Conservation (phyloP, 1,284 basidiomycete species). For the Malassezia furfur region DNA sequence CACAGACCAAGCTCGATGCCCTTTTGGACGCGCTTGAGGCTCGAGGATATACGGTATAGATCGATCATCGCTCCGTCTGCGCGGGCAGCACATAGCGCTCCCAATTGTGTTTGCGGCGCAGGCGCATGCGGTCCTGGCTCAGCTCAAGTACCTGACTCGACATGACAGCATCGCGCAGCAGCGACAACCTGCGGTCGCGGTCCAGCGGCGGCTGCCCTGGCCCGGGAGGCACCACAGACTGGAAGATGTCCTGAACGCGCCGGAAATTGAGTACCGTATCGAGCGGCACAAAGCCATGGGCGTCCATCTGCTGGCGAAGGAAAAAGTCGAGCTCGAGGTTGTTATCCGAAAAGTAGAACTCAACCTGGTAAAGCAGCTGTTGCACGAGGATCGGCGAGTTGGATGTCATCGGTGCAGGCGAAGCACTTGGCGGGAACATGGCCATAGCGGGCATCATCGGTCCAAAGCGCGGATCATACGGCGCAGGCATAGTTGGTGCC, state of each 20-base stretch:
- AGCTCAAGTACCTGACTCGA: slow-evolving; percentile 29
- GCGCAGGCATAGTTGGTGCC: not conserved
- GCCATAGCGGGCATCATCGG: not conserved
- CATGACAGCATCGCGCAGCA: slow-evolving; percentile 23
- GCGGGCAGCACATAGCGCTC: slow-evolving; percentile 20
- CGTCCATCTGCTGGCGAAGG: slow-evolving; percentile 37
- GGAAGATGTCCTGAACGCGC: slow-evolving; percentile 21
- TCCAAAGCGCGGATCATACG: not conserved
- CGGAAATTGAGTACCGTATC: slow-evolving; percentile 30
- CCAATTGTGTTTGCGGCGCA: slow-evolving; percentile 31
- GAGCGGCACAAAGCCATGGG: slow-evolving; percentile 35
- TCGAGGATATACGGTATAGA: not conserved
- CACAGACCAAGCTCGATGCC: slow-evolving; percentile 13
- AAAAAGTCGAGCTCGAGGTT: slow-evolving; percentile 41
- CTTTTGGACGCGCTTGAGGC: slow-evolving; percentile 21
- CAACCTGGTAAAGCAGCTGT: slow-evolving; percentile 34
- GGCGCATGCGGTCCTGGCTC: slow-evolving; percentile 16
- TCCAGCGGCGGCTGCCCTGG: not conserved
- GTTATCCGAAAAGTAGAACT: slow-evolving; percentile 42
- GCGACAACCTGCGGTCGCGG: not conserved
- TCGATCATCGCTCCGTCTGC: not conserved
- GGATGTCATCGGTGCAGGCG: not conserved
- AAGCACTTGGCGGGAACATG: not conserved
- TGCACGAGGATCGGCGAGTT: slow-evolving; percentile 18
- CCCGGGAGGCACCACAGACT: not conserved